Base-by-base conservation (phyloP, 768 basidiomycete genomes). In the Termitomyces sp. region DNA sequence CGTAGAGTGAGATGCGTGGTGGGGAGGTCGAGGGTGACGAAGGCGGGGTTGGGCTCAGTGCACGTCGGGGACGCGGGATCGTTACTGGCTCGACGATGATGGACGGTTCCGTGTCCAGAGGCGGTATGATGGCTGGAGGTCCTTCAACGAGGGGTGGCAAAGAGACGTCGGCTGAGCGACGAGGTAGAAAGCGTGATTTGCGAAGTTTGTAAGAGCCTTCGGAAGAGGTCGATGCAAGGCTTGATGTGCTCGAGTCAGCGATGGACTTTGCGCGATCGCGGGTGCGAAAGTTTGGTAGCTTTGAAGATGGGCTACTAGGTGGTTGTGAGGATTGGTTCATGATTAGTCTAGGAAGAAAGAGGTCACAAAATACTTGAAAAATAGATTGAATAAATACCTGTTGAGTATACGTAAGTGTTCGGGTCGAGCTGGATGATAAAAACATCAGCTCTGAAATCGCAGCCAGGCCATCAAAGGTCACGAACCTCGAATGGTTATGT, bases 81-180 rank as follows among this genome's bases (percentile, higher is more conserved):
- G 74, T 71, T 43, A 79, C 70, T n/a, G 85, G 85, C 69, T 90
- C 88, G 59, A 90, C 76, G 65, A 90, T 87, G 51, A 88, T 82
- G 14, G 87, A 88, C 2, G 84, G 75, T 55, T 88, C 20, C 8
- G 5, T 14, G 46, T 47, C 25, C 25, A 25, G 25, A 25, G 25
- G 25, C 25, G 25, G 25, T 25, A 8, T n/a, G 37, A 10, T 7
- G 3, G 3, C 38, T 49, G 53, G 11, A 46, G 38, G 47, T 38
- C 55, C 57, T 11, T 57, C 34, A 7, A 4, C 38, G 3, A 32
- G 47, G 38, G 2, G 29, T 20, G 10, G 63, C 4, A n/a, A 54
- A 7, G 47, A n/a, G 15, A 54, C 55, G n/a, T 65, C 67, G 40
- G 60, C 52, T 37, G 63, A 61, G 25, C 63, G 60, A 12, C 63